Evolutionary conservation across 2,329 filamentous ascomycete genomes (phyloP).

Genomic region (Ceratocystis cubensis): DNA sequence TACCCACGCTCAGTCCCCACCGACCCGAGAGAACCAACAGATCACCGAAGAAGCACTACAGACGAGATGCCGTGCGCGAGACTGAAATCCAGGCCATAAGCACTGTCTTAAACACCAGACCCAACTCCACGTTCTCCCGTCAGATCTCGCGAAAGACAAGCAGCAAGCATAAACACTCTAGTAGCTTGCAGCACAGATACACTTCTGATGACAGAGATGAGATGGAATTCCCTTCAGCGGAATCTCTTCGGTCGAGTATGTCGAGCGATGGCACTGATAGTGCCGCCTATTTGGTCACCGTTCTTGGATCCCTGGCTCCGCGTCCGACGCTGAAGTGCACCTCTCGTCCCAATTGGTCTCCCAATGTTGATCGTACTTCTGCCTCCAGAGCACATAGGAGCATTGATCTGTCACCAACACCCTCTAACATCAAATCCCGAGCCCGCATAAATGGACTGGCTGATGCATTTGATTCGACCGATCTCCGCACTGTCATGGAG

Average conservation of each 20-base stretch:
- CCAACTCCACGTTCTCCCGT: constrained; percentile 47
- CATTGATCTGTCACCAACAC: constrained; percentile 40
- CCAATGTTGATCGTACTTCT: constrained; percentile 35
- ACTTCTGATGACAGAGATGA: constrained; percentile 37
- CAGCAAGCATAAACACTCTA: constrained; percentile 51
- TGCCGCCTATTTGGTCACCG: constrained; percentile 66
- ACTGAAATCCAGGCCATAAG: constrained; percentile 82
- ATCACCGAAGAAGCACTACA: constrained; percentile 8
- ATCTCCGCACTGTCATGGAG: constrained; percentile 79
- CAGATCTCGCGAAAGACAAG: constrained; percentile 40
- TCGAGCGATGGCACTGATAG: constrained; percentile 59
- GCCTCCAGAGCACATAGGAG: constrained; percentile 37
- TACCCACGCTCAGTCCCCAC: constrained; percentile 18
- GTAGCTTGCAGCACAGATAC: constrained; percentile 31
- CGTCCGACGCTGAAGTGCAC: constrained; percentile 71
- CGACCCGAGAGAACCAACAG: constrained; percentile 15
- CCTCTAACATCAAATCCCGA: constrained; percentile 50
- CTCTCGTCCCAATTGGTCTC: constrained; percentile 47
- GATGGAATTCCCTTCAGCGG: constrained; percentile 52
- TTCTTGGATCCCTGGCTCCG: constrained; percentile 69
- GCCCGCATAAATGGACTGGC: constrained; percentile 60
- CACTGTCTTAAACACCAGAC: constrained; percentile 42
- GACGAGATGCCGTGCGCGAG: constrained; percentile 57
- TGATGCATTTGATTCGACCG: constrained; percentile 72
- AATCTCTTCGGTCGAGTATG: constrained; percentile 65